These are phyloP conservation scores for Penicillium sp. DNA, from an alignment of 2,329 filamentous ascomycete species.

Conservation along the genomic window DNA sequence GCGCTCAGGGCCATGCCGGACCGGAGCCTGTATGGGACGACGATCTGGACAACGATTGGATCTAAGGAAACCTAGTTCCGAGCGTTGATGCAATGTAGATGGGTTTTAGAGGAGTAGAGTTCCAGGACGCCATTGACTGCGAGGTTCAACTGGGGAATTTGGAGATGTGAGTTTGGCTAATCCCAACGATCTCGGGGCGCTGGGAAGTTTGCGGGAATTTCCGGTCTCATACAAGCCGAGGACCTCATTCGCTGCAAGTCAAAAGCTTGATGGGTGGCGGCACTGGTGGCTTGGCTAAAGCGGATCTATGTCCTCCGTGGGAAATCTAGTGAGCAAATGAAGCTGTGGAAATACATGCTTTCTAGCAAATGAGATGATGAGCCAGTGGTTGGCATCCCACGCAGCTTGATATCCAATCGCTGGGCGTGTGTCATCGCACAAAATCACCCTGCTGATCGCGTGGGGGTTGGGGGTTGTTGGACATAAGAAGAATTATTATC, in stretches of 20 bases:
- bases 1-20: constrained; percentile 1
- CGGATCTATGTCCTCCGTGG: constrained; percentile 4
- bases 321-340: background rate
- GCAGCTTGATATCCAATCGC: background rate
- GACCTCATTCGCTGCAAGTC: constrained; percentile 17
- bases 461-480: background rate
- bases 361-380: background rate
- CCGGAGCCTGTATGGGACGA: background rate
- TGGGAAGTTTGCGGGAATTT: constrained; percentile 18
- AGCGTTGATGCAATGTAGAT: background rate
- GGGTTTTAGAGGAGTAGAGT: background rate
- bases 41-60: background rate
- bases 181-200: background rate
- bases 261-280: constrained; percentile 1
- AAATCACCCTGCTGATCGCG: background rate
- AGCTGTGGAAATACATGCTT: too few relatives aligned
- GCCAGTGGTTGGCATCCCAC: background rate
- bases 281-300: constrained; percentile 15
- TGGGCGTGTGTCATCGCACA: background rate
- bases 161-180: background rate
- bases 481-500: background rate
- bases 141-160: background rate
- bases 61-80: constrained; percentile 17
- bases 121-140: background rate
- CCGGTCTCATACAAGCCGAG: constrained; percentile 17